A percentile compares a stretch with the other conserved stretches of the same genome.
Conservation (phyloP, 768 basidiomycete species). For the Vararia minispora region DNA sequence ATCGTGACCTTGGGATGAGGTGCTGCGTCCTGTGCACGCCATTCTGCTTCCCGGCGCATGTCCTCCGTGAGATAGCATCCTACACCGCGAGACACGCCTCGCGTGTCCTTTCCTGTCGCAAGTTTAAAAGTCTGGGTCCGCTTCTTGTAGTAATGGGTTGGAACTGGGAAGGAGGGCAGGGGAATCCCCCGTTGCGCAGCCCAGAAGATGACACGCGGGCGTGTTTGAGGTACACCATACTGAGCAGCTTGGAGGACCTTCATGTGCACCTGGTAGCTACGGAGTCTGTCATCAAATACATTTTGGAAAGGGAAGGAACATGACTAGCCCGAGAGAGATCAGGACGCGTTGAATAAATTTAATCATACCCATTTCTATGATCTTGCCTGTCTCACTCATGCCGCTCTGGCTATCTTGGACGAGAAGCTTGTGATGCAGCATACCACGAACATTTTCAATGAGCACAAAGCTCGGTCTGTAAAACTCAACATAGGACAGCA, state of each 20-base stretch:
- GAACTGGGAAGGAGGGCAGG: slow-evolving; percentile 54
- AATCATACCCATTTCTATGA: slow-evolving; percentile 43
- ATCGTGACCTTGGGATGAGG: slow-evolving; percentile 51
- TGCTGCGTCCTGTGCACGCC: too few relatives aligned
- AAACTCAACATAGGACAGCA: slow-evolving; percentile 59
- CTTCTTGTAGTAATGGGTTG: slow-evolving; percentile 40
- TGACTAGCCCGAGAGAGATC: slow-evolving; percentile 48
- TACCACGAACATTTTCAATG: slow-evolving; percentile 62
- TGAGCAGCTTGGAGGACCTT: slow-evolving; percentile 58
- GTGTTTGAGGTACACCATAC: slow-evolving; percentile 63
- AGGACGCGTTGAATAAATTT: slow-evolving; percentile 56
- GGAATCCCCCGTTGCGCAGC: slow-evolving; percentile 46
- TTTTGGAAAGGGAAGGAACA: neutral
- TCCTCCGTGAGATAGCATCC: too few relatives aligned
- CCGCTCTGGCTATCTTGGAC: slow-evolving; percentile 23
- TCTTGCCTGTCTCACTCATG: slow-evolving; percentile 23
- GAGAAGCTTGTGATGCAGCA: slow-evolving; percentile 43
- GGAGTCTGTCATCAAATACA: slow-evolving; percentile 5
- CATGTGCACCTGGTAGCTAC: slow-evolving; percentile 56
- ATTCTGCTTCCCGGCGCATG: too few relatives aligned
- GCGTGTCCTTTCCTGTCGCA: slow-evolving; percentile 29
- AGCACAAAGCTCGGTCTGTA: slow-evolving; percentile 55
- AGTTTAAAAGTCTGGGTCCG: slow-evolving; percentile 26
- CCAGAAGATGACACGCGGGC: slow-evolving; percentile 58
- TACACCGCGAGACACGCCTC: too few relatives aligned